Percentiles rank a stretch among this genome's conserved stretches.
Evolutionary conservation across 208 protist genomes (phyloP).

Genomic region (Wallacemonas rigidus): DNA sequence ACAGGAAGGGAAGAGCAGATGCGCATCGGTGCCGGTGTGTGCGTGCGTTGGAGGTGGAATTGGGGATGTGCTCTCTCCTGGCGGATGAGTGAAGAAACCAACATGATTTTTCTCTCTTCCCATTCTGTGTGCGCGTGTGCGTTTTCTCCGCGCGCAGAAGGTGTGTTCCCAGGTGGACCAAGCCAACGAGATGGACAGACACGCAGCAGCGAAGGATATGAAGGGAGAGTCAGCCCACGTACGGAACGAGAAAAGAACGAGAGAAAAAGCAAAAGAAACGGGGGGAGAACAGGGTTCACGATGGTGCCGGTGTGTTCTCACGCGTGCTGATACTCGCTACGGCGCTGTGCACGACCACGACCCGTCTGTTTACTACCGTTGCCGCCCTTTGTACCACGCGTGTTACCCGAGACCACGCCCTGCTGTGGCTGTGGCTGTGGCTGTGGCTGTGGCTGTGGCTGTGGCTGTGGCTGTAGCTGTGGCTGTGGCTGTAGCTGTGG

Average conservation of each 20-base stretch:
- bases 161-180: too few species aligned
- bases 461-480: constrained; percentile 10
- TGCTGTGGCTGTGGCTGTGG: constrained; percentile 19
- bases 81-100: too few species aligned
- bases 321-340: constrained; percentile 15
- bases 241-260: not conserved
- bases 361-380: constrained; percentile 21
- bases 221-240: not conserved
- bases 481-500: constrained; percentile 21
- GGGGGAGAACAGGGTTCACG: not conserved
- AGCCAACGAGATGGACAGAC: too few species aligned
- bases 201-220: not conserved
- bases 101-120: too few species aligned
- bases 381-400: not conserved
- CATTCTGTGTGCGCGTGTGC: too few species aligned
- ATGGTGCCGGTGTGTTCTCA: not conserved
- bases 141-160: too few species aligned
- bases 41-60: too few species aligned
- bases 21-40: not conserved
- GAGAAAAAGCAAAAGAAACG: constrained; percentile 7
- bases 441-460: constrained; percentile 20
- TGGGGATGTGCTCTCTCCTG: too few species aligned
- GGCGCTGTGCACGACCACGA: constrained; percentile 15
- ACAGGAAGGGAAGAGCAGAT: not conserved
- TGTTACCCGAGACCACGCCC: not conserved